Conservation (phyloP, 2,329 filamentous ascomycete species). For the Apiospora malaysiana region DNA sequence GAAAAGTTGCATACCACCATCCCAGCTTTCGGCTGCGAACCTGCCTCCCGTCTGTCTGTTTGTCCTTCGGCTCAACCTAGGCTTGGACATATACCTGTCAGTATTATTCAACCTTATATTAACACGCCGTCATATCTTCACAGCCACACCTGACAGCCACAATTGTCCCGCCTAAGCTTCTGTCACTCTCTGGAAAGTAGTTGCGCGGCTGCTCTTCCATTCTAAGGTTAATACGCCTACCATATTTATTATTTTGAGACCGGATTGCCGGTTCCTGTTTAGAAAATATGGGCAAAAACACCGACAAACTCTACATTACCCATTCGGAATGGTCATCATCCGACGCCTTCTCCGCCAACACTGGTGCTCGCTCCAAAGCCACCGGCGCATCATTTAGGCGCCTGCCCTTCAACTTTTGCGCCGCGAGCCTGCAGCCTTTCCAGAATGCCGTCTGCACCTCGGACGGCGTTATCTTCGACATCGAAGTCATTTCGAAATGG, state of each 20-base stretch:
- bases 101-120: too few species aligned
- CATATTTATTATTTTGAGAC: not conserved
- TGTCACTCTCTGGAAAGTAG: not conserved
- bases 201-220: not conserved
- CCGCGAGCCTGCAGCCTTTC: conserved; percentile 93
- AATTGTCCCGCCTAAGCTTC: not conserved
- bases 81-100: too few species aligned
- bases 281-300: conserved; percentile 54
- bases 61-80: too few species aligned
- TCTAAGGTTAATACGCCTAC: not conserved
- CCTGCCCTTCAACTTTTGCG: conserved; percentile 97
- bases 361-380: conserved; percentile 63
- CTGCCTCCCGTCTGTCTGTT: not conserved
- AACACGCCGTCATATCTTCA: not conserved
- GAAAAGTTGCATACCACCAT: not conserved
- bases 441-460: conserved; percentile 90
- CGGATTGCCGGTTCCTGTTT: conserved; percentile 15
- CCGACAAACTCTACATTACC: conserved; percentile 76
- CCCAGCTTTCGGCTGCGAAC: not conserved
- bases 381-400: conserved; percentile 75
- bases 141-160: conserved; percentile 11
- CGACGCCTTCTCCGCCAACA: conserved; percentile 85
- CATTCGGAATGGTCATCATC: conserved; percentile 97
- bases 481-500: conserved; percentile 94
- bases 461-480: conserved; percentile 89